Evolutionary conservation across 352 stramenopile genomes (phyloP).

Genomic region (Globisporangium nagaii): DNA sequence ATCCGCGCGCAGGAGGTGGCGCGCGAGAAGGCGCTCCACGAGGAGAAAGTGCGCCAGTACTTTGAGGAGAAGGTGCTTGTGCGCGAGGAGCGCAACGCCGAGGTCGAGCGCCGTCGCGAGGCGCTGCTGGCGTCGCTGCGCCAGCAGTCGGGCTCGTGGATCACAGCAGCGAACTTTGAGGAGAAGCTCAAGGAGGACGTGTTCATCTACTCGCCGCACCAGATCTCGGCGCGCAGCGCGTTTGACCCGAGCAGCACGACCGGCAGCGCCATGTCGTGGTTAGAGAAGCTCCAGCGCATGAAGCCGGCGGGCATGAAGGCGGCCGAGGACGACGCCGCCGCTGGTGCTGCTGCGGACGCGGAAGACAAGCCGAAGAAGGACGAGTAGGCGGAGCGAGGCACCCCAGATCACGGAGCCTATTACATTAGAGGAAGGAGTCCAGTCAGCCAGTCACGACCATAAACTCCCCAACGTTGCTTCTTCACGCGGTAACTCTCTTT

Average conservation of each 20-base stretch:
- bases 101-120: conserved; percentile 64
- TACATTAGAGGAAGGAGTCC: conserved; percentile 14
- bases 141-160: conserved; percentile 65
- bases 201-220: conserved; percentile 79
- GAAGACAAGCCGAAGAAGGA: conserved; percentile 12
- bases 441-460: neutral
- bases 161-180: conserved; percentile 60
- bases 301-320: conserved; percentile 56
- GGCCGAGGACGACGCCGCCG: conserved; percentile 21
- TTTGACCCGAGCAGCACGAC: conserved; percentile 66
- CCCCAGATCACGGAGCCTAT: neutral
- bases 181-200: conserved; percentile 83
- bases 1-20: conserved; percentile 78
- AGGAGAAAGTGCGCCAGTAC: conserved; percentile 71
- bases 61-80: conserved; percentile 80
- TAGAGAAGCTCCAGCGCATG: conserved; percentile 87
- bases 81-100: conserved; percentile 46
- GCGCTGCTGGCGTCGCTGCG: conserved; percentile 55
- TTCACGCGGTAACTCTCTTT: conserved; percentile 1
- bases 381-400: neutral
- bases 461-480: neutral
- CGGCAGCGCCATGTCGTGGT: conserved; percentile 74
- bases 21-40: conserved; percentile 72
- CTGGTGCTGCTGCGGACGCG: conserved; percentile 16
- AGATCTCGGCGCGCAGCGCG: conserved; percentile 56